These are phyloP conservation scores for Phaseolus coccineus DNA, from an alignment of 331 rosid species.

Conservation along the genomic window DNA sequence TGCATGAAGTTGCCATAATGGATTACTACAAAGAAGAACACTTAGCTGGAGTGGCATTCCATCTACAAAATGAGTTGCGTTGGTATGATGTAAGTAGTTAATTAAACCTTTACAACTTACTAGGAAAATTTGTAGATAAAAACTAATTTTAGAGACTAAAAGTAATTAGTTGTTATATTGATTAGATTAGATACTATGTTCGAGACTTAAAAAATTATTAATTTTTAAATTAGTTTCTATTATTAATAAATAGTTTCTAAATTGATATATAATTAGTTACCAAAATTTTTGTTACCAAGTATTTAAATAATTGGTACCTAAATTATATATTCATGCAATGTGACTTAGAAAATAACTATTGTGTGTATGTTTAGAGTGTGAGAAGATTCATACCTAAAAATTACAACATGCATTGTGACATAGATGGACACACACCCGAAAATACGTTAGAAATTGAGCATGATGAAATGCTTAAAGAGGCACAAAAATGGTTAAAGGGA, in stretches of 20 bases:
- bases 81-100: constrained; percentile 37
- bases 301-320: too few relatives aligned
- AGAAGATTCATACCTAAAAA: neutral
- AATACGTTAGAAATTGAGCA: constrained; percentile 29
- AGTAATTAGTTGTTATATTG: too few relatives aligned
- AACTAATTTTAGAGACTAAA: too few relatives aligned
- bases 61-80: constrained; percentile 33
- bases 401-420: constrained; percentile 7
- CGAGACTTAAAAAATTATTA: too few relatives aligned
- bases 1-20: constrained; percentile 37
- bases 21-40: neutral
- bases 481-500: constrained; percentile 45
- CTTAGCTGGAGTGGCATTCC: constrained; percentile 40
- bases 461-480: neutral
- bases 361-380: neutral
- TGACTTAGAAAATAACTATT: neutral
- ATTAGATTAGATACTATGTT: too few relatives aligned
- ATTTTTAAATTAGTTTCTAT: too few relatives aligned
- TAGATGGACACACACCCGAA: neutral
- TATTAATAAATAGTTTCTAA: too few relatives aligned
- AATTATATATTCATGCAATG: too few relatives aligned
- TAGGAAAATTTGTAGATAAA: too few relatives aligned
- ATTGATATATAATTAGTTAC: too few relatives aligned
- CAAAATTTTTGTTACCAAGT: too few relatives aligned
- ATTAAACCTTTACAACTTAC: too few relatives aligned